Evolutionary conservation across 2,329 filamentous ascomycete species (phyloP).

Genomic region (Apiospora saccharicola): DNA sequence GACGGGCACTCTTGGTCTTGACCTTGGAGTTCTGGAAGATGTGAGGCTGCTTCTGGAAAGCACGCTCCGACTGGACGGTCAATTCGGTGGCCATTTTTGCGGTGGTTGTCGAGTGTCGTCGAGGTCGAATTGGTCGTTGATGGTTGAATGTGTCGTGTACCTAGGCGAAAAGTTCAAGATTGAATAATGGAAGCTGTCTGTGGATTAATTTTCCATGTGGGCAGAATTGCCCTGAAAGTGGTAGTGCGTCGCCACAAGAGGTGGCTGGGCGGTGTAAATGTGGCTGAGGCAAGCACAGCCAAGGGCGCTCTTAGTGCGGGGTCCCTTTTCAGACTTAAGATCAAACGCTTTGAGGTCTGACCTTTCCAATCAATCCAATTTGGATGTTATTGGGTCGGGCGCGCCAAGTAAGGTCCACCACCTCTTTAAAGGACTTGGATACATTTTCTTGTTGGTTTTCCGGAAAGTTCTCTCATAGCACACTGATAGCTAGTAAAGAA

Average conservation of each 20-base stretch:
- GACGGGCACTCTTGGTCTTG: slow-evolving; percentile 83
- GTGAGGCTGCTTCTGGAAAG: slow-evolving; percentile 99
- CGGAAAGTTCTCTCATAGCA: not conserved
- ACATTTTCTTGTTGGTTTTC: not conserved
- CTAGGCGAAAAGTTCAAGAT: slow-evolving; percentile 25
- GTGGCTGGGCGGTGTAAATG: slow-evolving; percentile 16
- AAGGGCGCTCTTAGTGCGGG: slow-evolving; percentile 1
- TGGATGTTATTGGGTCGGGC: slow-evolving; percentile 2
- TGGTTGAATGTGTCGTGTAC: slow-evolving; percentile 17
- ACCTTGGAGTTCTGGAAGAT: slow-evolving; percentile 99
- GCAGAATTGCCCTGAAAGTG: slow-evolving; percentile 21
- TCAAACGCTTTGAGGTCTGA: not conserved
- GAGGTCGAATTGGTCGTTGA: slow-evolving; percentile 36
- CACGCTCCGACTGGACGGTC: slow-evolving; percentile 99
- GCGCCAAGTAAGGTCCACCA: not conserved
- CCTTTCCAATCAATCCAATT: slow-evolving; percentile 3
- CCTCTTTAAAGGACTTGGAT: not conserved
- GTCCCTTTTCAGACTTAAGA: not conserved
- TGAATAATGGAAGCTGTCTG: slow-evolving; percentile 22
- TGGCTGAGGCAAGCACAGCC: no score
- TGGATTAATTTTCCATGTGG: slow-evolving; percentile 50
- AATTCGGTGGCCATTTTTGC: slow-evolving; percentile 95
- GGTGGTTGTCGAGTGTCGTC: slow-evolving; percentile 39
- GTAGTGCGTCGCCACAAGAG: not conserved
- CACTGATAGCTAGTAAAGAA: not conserved